A percentile compares a stretch with the other conserved stretches of the same genome.
Evolutionary conservation across 345 rosid genomes (phyloP).

Genomic region (Citrus cavaleriei): DNA sequence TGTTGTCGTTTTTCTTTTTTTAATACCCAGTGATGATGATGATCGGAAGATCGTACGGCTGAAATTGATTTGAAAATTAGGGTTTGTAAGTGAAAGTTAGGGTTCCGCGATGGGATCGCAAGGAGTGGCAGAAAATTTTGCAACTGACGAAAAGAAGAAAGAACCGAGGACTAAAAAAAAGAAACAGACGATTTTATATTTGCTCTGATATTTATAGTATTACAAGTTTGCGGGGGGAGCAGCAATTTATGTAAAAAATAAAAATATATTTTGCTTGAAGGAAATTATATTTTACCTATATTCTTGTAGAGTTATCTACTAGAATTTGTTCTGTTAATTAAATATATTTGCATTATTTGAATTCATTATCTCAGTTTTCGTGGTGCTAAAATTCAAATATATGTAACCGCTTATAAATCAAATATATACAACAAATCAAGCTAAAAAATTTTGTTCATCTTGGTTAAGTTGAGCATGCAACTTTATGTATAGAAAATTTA

Average conservation of each 20-base stretch:
- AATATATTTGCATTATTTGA: too few relatives aligned
- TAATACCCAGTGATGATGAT: background rate
- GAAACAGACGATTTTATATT: background rate
- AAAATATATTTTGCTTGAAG: background rate
- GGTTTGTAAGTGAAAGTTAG: slow-evolving; percentile 36
- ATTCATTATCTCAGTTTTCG: too few relatives aligned
- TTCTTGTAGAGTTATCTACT: too few relatives aligned
- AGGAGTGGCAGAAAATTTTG: slow-evolving; percentile 18
- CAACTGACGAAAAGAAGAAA: slow-evolving; percentile 30
- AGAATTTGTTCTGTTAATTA: too few relatives aligned
- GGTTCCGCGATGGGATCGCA: slow-evolving; percentile 48
- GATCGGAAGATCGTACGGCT: slow-evolving; percentile 32
- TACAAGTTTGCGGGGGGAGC: background rate
- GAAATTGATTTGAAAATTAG: background rate
- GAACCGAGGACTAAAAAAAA: slow-evolving; percentile 5
- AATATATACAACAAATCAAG: too few relatives aligned
- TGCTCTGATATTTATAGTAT: background rate
- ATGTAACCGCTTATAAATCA: background rate
- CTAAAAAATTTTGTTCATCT: background rate
- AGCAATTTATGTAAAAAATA: background rate
- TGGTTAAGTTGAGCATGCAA: too few relatives aligned
- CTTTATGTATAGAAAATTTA: too few relatives aligned
- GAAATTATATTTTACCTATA: background rate
- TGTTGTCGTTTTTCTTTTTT: background rate
- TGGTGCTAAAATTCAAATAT: too few relatives aligned